These are phyloP conservation scores for Ensete ventricosum DNA, from an alignment of 176 grass and related monocot genomes.

Conservation along the genomic window DNA sequence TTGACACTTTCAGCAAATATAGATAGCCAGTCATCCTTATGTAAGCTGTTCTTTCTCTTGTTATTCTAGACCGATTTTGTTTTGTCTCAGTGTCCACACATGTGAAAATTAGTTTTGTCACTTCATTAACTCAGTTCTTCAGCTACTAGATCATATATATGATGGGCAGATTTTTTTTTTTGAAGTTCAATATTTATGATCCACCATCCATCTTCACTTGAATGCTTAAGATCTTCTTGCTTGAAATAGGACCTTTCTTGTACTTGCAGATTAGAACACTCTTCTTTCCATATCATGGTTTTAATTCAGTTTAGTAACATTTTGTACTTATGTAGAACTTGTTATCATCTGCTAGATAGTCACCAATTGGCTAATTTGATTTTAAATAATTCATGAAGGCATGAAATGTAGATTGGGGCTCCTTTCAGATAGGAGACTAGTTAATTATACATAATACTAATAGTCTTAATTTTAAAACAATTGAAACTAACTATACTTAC, in stretches of 20 bases:
- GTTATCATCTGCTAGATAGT: neutral
- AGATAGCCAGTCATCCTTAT: neutral
- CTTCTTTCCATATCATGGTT: neutral
- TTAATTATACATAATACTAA: neutral
- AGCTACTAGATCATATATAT: neutral
- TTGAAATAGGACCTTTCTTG: neutral
- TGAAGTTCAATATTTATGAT: neutral
- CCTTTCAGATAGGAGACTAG: neutral
- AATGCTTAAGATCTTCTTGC: neutral
- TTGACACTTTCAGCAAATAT: neutral
- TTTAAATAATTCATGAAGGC: neutral
- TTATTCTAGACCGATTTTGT: no score
- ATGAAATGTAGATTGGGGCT: neutral
- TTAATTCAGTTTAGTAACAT: neutral
- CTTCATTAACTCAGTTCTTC: neutral
- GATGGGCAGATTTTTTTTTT: neutral
- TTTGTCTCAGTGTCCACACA: neutral
- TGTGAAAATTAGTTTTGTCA: neutral
- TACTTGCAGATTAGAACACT: neutral
- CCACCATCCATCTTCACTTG: neutral
- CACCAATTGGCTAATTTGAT: neutral
- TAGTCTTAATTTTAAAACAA: no score
- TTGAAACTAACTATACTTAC: no score
- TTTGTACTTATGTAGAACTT: neutral
- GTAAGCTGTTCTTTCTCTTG: no score